Conservation (phyloP, 2,329 filamentous ascomycete genomes). For the Colletotrichum sublineola region DNA sequence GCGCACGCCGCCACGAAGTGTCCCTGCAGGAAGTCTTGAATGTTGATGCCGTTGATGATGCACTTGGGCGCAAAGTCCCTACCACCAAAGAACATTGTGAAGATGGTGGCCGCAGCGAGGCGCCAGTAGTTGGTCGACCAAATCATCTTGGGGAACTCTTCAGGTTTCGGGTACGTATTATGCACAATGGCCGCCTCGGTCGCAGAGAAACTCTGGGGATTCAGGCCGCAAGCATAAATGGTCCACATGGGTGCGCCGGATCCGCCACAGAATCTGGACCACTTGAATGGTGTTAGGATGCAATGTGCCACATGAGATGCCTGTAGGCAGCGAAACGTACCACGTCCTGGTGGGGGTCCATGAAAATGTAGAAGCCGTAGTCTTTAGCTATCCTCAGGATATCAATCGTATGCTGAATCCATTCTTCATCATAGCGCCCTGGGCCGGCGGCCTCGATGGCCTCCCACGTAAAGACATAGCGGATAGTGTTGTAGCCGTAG, state of each 20-base stretch:
- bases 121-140: conserved; percentile 98
- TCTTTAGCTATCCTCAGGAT: conserved; percentile 85
- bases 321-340: conserved; percentile 62
- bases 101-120: conserved; percentile 88
- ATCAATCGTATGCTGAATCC: conserved; percentile 90
- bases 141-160: conserved; percentile 96
- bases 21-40: conserved; percentile 92
- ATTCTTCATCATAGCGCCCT: conserved; percentile 92
- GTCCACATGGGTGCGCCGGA: conserved; percentile 99
- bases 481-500: conserved; percentile 95
- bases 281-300: conserved; percentile 63
- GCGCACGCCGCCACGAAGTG: conserved; percentile 87
- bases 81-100: conserved; percentile 93
- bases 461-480: conserved; percentile 99
- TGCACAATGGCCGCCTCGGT: conserved; percentile 96
- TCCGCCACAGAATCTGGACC: conserved; percentile 94
- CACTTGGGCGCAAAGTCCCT: conserved; percentile 95
- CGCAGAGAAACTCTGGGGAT: conserved; percentile 85
- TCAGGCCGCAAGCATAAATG: conserved; percentile 90
- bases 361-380: conserved; percentile 96
- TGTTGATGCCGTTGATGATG: conserved; percentile 93
- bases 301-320: neutral
- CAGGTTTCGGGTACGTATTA: conserved; percentile 89
- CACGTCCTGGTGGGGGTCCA: conserved; percentile 99
- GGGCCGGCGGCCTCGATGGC: conserved; percentile 95